Evolutionary conservation across 768 basidiomycete genomes (phyloP).

Genomic region (Podaxis carcinomalis): DNA sequence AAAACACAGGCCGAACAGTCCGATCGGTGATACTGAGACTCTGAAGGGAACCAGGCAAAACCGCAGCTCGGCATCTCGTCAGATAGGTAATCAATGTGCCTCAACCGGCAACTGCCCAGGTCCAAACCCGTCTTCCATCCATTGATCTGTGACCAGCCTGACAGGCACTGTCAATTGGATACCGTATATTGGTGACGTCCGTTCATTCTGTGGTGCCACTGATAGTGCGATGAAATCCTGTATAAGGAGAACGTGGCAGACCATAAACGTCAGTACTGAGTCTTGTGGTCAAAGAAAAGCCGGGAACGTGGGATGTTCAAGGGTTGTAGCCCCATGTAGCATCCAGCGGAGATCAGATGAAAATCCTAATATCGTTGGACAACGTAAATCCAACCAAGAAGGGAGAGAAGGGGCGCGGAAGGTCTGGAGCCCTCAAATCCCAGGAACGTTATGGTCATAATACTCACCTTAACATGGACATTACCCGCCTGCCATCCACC

Average conservation of each 20-base stretch:
- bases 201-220: conserved; percentile 35
- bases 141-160: conserved; percentile 57
- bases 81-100: neutral
- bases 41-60: neutral
- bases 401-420: neutral
- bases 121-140: conserved; percentile 7
- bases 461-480: conserved; percentile 37
- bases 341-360: neutral
- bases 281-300: conserved; percentile 2
- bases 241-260: neutral
- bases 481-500: conserved; percentile 44
- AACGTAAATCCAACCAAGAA: neutral
- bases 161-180: conserved; percentile 48
- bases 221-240: conserved; percentile 58
- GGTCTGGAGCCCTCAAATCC: neutral
- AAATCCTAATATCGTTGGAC: neutral
- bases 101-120: neutral
- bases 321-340: neutral
- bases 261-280: neutral
- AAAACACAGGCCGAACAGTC: neutral
- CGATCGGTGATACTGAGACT: neutral
- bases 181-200: conserved; percentile 29
- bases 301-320: neutral
- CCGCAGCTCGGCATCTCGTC: neutral
- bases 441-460: neutral